A percentile compares a stretch with the other conserved stretches of the same genome.
These are phyloP conservation scores for Persicaria tinctoria DNA, from an alignment of 148 eudicot genomes.

Conservation along the genomic window DNA sequence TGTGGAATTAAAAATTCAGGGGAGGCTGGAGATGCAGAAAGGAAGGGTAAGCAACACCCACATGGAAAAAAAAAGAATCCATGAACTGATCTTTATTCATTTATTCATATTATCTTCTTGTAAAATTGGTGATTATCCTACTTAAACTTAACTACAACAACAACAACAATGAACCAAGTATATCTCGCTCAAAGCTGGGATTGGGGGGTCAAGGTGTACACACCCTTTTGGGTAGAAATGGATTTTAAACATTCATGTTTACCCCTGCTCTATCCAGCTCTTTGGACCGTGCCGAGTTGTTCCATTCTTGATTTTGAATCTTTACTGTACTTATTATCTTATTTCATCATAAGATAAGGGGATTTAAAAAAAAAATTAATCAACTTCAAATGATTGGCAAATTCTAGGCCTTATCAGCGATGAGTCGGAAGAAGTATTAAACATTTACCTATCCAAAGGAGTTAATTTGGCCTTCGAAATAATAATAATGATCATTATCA, in stretches of 20 bases:
- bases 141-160: not conserved
- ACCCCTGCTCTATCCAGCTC: not conserved
- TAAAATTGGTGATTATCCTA: not conserved
- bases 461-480: not conserved
- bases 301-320: not conserved
- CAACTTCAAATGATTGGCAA: not conserved
- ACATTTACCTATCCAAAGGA: not conserved
- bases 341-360: not conserved
- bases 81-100: not conserved
- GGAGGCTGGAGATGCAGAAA: constrained; percentile 61
- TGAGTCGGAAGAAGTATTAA: not conserved
- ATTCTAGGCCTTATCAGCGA: not conserved
- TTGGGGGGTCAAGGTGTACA: too few species aligned
- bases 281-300: not conserved
- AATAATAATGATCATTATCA: not conserved
- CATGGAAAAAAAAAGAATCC: constrained; percentile 3
- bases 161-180: not conserved
- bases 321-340: not conserved
- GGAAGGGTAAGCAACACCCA: constrained; percentile 9
- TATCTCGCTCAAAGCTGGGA: not conserved
- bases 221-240: not conserved
- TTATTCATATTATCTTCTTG: not conserved
- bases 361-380: not conserved
- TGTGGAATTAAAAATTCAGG: constrained; percentile 86
- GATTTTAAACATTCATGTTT: not conserved